Evolutionary conservation across 1,139 yeast species (phyloP), one percentile per base, ranked within the genome.

Genomic region (Pichia cactophila): DNA sequence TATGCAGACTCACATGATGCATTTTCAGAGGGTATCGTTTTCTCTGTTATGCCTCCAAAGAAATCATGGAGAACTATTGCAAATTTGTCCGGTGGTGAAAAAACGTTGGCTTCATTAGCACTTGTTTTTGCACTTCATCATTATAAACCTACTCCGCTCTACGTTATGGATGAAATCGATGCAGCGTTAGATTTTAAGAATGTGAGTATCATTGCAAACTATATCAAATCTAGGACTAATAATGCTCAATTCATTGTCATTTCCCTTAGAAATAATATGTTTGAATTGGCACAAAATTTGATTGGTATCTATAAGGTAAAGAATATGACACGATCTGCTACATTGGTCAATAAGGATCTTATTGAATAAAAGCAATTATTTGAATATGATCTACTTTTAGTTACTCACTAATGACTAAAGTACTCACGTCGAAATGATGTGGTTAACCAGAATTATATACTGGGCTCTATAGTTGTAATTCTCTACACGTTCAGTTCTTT

Each of bases 151-250:
- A 94, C 98, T 0, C 98, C 99, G 8, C 70, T 94, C 44, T 94
- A 94, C 64, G 98, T 94, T 37, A 94, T 94, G 99, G 99, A 94
- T 70, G 99, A 94, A 69, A 92, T 94, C 59, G 99, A 94, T 70
- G 99, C 99, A 0, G 99, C 99, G 1, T 75, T 94, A 58, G 99
- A 94, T 70, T 94, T 92, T 69, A 74, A 97, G 64, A 94, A 94
- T 62, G 98, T 94, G 45, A 87, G 96, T 14, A 92, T 92, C 68
- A 96, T 94, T 50, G 99, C 98, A 4, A 90, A 90, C 61, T 94
- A 94, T 64, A 94, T 94, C 64, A 90, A 89, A 62, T 97, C 92
- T 60, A 75, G 97, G 47, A 94, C 98, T 4, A 86, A 86, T 68
- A 88, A 90, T 67, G 98, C 97, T 1, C 99, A 94, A 63, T 94